A percentile compares a stretch with the other conserved stretches of the same genome.
phyloP scores from a whole-genome alignment of 768 basidiomycete species.

The Polyporus arcularius region DNA sequence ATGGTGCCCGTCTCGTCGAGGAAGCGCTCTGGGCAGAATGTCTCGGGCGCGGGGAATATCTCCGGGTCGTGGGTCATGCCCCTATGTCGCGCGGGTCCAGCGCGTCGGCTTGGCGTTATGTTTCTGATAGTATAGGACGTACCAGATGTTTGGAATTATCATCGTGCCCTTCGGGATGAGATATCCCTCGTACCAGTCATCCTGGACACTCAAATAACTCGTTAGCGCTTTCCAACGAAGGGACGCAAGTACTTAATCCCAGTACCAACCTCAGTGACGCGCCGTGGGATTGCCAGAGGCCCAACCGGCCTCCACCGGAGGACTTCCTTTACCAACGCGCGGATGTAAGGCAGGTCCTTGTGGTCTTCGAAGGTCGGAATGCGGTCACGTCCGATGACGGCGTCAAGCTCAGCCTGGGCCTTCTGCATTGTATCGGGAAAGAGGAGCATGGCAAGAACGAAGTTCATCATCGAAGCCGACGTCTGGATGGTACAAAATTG shows the following conservation, averaged over 20 bases:
- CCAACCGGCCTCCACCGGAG: constrained; percentile 7
- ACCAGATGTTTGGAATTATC: constrained; percentile 63
- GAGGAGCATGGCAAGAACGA: constrained; percentile 7
- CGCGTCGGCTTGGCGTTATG: no score
- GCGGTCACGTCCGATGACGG: not conserved
- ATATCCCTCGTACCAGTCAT: constrained; percentile 58
- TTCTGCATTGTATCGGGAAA: constrained; percentile 1
- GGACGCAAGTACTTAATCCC: no score
- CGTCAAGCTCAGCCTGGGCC: constrained; percentile 6
- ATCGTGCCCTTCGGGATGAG: constrained; percentile 59
- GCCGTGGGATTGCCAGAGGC: not conserved
- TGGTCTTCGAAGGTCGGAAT: constrained; percentile 3
- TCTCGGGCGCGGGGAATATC: constrained; percentile 22
- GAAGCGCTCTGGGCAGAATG: constrained; percentile 31
- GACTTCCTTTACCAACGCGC: constrained; percentile 5
- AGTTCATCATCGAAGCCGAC: not conserved
- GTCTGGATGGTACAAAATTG: not conserved
- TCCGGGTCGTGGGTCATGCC: constrained; percentile 30
- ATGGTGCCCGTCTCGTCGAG: constrained; percentile 6
- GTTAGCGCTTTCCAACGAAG: no score
- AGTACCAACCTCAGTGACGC: not conserved
- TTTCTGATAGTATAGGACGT: not conserved
- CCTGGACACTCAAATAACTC: constrained; percentile 20
- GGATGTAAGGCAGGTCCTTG: constrained; percentile 4
- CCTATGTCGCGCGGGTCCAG: constrained; percentile 13